These are phyloP conservation scores for Saraca asoca DNA, from an alignment of 331 rosid species.

Conservation along the genomic window DNA sequence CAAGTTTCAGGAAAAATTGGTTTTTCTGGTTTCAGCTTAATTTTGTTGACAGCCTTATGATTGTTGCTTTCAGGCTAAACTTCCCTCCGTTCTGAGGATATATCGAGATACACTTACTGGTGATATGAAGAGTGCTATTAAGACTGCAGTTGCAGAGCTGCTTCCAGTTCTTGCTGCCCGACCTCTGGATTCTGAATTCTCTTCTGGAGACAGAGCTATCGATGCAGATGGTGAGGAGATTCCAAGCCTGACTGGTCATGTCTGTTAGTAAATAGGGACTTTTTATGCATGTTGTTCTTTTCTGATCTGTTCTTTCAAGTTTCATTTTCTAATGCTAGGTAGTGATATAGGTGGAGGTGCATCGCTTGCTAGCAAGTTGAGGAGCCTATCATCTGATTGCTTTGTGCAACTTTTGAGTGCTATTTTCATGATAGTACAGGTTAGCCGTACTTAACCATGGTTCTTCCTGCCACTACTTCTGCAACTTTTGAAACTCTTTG, in stretches of 20 bases:
- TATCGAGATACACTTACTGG: conserved; percentile 91
- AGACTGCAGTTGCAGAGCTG: conserved; percentile 89
- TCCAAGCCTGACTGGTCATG: conserved; percentile 24
- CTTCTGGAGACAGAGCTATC: conserved; percentile 69
- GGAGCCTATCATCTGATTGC: conserved; percentile 88
- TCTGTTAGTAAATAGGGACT: conserved; percentile 20
- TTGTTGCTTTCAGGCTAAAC: conserved; percentile 76
- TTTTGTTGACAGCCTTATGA: conserved; percentile 22
- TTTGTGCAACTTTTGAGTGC: conserved; percentile 94
- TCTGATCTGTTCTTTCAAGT: conserved; percentile 17
- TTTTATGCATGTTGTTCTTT: neutral
- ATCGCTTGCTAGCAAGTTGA: conserved; percentile 98
- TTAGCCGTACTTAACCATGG: conserved; percentile 65
- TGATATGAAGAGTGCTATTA: conserved; percentile 93
- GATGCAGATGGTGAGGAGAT: conserved; percentile 89
- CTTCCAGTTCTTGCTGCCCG: conserved; percentile 84
- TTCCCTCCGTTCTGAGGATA: conserved; percentile 87
- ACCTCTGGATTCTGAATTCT: conserved; percentile 73
- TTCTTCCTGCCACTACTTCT: conserved; percentile 6
- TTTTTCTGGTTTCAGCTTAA: conserved; percentile 28
- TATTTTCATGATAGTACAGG: conserved; percentile 90
- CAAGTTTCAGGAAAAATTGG: neutral
- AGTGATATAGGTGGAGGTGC: conserved; percentile 79
- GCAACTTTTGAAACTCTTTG: conserved; percentile 26
- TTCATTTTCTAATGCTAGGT: conserved; percentile 37